Percentiles rank a stretch among this genome's conserved stretches.
phyloP scores from a whole-genome alignment of 2,329 filamentous ascomycete species.

The Zymoseptoria pseudotritici region DNA sequence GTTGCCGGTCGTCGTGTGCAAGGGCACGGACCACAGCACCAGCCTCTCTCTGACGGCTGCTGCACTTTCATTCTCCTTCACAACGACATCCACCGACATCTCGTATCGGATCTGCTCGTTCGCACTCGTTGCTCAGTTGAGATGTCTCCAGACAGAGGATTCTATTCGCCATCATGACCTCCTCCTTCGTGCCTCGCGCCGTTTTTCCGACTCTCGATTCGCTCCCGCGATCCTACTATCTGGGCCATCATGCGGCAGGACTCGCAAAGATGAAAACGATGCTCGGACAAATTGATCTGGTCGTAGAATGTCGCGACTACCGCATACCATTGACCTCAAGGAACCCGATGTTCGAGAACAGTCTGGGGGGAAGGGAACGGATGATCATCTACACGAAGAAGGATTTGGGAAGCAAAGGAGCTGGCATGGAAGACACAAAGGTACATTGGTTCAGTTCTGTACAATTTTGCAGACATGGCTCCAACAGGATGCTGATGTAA shows the following conservation, averaged over 20 bases:
- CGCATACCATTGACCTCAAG: constrained; percentile 81
- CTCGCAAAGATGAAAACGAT: constrained; percentile 74
- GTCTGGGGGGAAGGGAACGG: constrained; percentile 63
- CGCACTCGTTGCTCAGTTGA: neutral
- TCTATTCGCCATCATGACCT: constrained; percentile 20
- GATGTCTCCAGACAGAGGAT: constrained; percentile 17
- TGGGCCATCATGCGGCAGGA: constrained; percentile 83
- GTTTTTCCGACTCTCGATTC: constrained; percentile 65
- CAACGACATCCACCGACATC: neutral
- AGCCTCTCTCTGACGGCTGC: neutral
- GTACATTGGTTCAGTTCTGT: constrained; percentile 14
- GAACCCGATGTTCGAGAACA: constrained; percentile 81
- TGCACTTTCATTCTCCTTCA: neutral
- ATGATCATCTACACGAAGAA: constrained; percentile 87
- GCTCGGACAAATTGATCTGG: constrained; percentile 72
- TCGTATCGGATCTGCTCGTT: neutral
- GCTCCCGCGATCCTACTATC: constrained; percentile 83
- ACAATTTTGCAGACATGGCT: neutral
- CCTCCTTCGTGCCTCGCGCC: constrained; percentile 63
- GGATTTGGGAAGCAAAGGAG: constrained; percentile 56
- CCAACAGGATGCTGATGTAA: constrained; percentile 11
- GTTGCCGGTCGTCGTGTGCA: no score
- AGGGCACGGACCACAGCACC: neutral
- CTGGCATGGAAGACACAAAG: constrained; percentile 22
- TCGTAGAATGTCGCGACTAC: constrained; percentile 92